Evolutionary conservation across 192 early-diverging fungal species (phyloP).

Genomic region (Rhizoclosmatium sp.): DNA sequence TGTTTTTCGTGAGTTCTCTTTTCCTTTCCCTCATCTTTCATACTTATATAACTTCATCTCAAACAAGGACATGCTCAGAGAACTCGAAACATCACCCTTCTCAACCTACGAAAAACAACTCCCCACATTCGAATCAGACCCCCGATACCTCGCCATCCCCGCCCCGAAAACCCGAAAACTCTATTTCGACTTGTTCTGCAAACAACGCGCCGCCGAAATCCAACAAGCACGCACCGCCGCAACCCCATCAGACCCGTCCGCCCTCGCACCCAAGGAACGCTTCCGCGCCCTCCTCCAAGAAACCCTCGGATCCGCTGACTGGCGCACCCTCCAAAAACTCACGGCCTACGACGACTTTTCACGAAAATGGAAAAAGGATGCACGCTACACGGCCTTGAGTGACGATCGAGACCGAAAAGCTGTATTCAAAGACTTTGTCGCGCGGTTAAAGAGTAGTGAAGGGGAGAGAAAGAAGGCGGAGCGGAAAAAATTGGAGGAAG

Average conservation of each 20-base stretch:
- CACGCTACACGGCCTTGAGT: constrained; percentile 62
- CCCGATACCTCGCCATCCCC: constrained; percentile 54
- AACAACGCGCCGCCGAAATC: constrained; percentile 63
- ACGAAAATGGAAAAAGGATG: constrained; percentile 72
- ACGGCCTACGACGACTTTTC: constrained; percentile 79
- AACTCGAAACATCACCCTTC: constrained; percentile 77
- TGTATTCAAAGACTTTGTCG: constrained; percentile 72
- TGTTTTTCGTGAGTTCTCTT: constrained; percentile 31
- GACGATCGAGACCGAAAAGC: constrained; percentile 69
- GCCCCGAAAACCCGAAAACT: constrained; percentile 63
- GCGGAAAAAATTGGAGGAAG: constrained; percentile 53
- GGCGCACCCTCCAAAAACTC: constrained; percentile 49
- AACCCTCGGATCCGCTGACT: constrained; percentile 16
- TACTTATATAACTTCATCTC: not conserved
- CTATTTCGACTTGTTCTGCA: constrained; percentile 79
- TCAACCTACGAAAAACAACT: constrained; percentile 78
- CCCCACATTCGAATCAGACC: constrained; percentile 69
- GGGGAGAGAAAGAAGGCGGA: constrained; percentile 53
- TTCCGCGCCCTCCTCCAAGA: constrained; percentile 68
- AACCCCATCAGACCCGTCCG: constrained; percentile 41
- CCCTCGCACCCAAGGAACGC: constrained; percentile 51
- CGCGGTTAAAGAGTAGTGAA: constrained; percentile 47
- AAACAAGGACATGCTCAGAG: constrained; percentile 63
- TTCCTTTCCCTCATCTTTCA: not conserved
- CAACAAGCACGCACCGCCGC: constrained; percentile 47